Evolutionary conservation across 2,329 filamentous ascomycete genomes (phyloP).

Genomic region (Herpotrichia juniperi): DNA sequence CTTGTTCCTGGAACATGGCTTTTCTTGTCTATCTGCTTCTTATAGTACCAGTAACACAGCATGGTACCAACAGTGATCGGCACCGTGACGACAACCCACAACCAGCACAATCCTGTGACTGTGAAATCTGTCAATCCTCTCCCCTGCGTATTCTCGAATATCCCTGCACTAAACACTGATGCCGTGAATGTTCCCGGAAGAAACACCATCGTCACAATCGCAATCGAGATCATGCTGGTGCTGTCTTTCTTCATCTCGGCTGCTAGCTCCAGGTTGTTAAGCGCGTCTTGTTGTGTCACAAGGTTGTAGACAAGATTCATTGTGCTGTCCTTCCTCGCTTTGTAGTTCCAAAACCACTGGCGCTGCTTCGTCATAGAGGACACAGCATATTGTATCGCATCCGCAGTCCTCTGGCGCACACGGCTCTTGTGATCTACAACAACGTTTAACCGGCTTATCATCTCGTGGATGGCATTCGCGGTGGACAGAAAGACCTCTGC

Average conservation of each 20-base stretch:
- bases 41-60: constrained; percentile 16
- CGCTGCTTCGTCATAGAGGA: constrained; percentile 35
- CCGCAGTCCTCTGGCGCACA: constrained; percentile 10
- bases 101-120: constrained; percentile 13
- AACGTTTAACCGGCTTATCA: constrained; percentile 12
- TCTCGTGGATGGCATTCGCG: constrained; percentile 22
- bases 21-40: not conserved
- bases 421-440: constrained; percentile 6
- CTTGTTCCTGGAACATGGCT: not conserved
- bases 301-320: constrained; percentile 28
- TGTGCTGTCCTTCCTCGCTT: constrained; percentile 20
- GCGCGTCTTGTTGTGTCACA: constrained; percentile 37
- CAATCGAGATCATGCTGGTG: constrained; percentile 39
- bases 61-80: constrained; percentile 14
- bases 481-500: constrained; percentile 32
- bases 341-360: constrained; percentile 25
- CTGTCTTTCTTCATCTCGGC: constrained; percentile 33
- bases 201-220: constrained; percentile 40
- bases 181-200: constrained; percentile 20
- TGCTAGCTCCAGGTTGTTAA: constrained; percentile 36
- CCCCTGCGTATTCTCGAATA: constrained; percentile 2
- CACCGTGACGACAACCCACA: constrained; percentile 12
- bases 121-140: constrained; percentile 4
- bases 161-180: constrained; percentile 5
- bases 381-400: constrained; percentile 32